A percentile compares a stretch with the other conserved stretches of the same genome.
Conservation (phyloP, 805 yeast species). For the Kodamaea kaohsiungensis region DNA sequence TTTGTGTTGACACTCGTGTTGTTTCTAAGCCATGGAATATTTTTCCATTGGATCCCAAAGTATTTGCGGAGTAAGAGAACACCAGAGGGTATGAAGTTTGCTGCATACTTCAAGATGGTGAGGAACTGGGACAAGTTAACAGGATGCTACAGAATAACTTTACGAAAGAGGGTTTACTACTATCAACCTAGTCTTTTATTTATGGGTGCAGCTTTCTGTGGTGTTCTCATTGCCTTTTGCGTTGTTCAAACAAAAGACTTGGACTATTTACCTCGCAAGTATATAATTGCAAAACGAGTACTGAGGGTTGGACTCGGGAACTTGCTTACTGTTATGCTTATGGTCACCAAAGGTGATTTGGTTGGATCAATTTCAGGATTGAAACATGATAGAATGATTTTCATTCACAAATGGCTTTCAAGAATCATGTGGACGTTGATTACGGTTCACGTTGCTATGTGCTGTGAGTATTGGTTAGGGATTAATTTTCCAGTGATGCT, state of each 20-base stretch:
- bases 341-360: slow-evolving; percentile 42
- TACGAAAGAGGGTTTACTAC: slow-evolving; percentile 25
- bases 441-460: slow-evolving; percentile 35
- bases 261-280: slow-evolving; percentile 38
- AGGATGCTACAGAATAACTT: slow-evolving; percentile 22
- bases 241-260: slow-evolving; percentile 37
- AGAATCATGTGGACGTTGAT: slow-evolving; percentile 38
- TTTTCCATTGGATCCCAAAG: no score
- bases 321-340: slow-evolving; percentile 37
- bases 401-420: slow-evolving; percentile 48
- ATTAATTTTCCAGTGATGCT: slow-evolving; percentile 41
- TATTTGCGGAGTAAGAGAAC: background rate
- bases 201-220: slow-evolving; percentile 26
- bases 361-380: slow-evolving; percentile 43
- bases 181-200: slow-evolving; percentile 45
- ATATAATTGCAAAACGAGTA: slow-evolving; percentile 44
- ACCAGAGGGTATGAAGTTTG: background rate
- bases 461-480: slow-evolving; percentile 42
- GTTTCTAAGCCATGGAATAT: no score
- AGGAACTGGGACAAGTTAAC: slow-evolving; percentile 31
- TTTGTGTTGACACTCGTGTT: no score
- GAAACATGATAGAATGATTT: slow-evolving; percentile 37
- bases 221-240: slow-evolving; percentile 30
- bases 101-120: slow-evolving; percentile 12
- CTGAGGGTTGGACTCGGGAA: slow-evolving; percentile 43